Evolutionary conservation across 1,284 basidiomycete genomes (phyloP), one percentile per base, ranked within the genome.

Genomic region (Pascua sp.): DNA sequence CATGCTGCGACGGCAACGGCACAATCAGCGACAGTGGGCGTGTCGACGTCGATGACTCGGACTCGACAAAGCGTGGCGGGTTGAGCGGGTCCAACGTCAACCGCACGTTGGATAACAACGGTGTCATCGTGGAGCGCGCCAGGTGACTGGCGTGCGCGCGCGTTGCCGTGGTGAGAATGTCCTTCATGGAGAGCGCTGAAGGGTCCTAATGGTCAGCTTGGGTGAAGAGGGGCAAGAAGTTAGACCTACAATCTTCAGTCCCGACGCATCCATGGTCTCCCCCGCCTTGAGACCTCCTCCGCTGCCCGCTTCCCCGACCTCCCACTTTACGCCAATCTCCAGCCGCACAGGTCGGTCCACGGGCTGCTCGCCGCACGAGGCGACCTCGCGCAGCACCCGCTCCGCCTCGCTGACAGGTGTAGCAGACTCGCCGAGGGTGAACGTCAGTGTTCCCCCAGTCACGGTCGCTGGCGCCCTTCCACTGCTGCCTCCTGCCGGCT

Each of bases 131-230:
- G 15, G 51, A 39, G 38, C 67, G 60, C 0, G 69, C 70, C 2
- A 73, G 62, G 52, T 67, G 67, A 10, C 60, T 61, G 4, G 73
- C 72, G 52, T 76, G 73, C 1, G 62, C 56, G n/a, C 67, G 51
- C 13, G 72, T 72, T 7, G 67, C 67, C 0, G 60, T 53, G 1
- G 59, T 37, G 2, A 76, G 55, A 15, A 74, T 51, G 18, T 68
- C 64, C 46, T 67, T 64, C 45, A 73, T 60, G 53, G 61, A 64
- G 11, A 74, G 57, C n/a, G 60, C 42, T 8, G 51, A 38, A 3
- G 69, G 53, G 42, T 74, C 62, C 72, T 73, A 56, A 12, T 24
- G 3, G 49, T 57, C 42, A 57, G 53, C 37, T 9, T 18, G 24
- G 24, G 24, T 32, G 16, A 8, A 15, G 11, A 18, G 8, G 24